phyloP scores from a whole-genome alignment of 73 alveolate species.

The Diophrys appendiculata region DNA sequence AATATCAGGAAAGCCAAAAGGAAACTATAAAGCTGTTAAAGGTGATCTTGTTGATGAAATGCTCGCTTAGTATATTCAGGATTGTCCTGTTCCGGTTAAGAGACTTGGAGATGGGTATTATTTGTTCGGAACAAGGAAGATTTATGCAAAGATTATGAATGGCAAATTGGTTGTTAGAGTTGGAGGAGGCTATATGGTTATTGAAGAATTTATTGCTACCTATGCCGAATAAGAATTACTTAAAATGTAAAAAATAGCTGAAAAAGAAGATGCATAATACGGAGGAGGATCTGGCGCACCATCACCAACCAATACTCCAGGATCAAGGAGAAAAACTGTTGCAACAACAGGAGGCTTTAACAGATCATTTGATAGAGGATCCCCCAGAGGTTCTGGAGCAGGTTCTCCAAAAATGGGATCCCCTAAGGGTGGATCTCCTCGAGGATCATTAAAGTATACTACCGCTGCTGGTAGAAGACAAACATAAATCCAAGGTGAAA shows the following conservation, averaged over 20 bases:
- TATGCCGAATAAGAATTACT: slow-evolving; percentile 59
- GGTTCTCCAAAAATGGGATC: too few relatives aligned
- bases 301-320: slow-evolving; percentile 22
- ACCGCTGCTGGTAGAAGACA: neutral
- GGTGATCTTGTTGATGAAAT: slow-evolving; percentile 65
- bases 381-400: too few relatives aligned
- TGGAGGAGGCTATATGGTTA: slow-evolving; percentile 77
- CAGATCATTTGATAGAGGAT: too few relatives aligned
- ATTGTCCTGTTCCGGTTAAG: slow-evolving; percentile 58
- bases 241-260: slow-evolving; percentile 42
- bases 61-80: slow-evolving; percentile 54
- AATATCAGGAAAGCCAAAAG: neutral
- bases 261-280: slow-evolving; percentile 9
- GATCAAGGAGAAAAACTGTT: too few relatives aligned
- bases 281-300: neutral
- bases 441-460: neutral
- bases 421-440: neutral
- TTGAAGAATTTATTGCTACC: slow-evolving; percentile 62
- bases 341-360: too few relatives aligned
- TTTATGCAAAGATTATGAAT: slow-evolving; percentile 49
- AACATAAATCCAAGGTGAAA: neutral
- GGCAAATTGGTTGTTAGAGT: slow-evolving; percentile 69
- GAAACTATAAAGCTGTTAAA: slow-evolving; percentile 46
- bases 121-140: slow-evolving; percentile 59
- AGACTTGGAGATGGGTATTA: slow-evolving; percentile 60